phyloP scores from a whole-genome alignment of 2,329 filamentous ascomycete genomes.

The Karstenula rhodostoma region DNA sequence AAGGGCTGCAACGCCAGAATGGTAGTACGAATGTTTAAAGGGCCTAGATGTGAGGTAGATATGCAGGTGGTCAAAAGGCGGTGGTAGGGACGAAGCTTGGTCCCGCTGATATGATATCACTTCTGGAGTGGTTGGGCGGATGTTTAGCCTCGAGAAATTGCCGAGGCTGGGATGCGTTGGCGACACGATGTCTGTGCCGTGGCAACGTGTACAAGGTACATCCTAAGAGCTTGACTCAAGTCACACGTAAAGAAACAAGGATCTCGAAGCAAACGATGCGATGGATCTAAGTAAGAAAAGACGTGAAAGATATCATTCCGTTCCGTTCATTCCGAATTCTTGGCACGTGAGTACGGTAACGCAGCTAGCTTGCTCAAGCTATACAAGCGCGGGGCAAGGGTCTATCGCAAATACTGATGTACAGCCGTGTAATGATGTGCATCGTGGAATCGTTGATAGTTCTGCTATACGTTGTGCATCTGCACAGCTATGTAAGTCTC shows the following conservation, averaged over 20 bases:
- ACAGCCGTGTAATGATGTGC: not conserved
- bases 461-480: not conserved
- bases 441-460: not conserved
- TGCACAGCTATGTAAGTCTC: too few species aligned
- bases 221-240: slow-evolving; percentile 13
- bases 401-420: not conserved
- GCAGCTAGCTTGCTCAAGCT: not conserved
- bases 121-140: slow-evolving; percentile 39
- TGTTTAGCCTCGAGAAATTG: slow-evolving; percentile 33
- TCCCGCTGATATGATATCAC: slow-evolving; percentile 13
- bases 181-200: slow-evolving; percentile 31
- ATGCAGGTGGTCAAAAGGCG: slow-evolving; percentile 26
- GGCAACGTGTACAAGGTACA: slow-evolving; percentile 25
- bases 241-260: not conserved
- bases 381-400: not conserved
- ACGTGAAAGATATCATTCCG: not conserved
- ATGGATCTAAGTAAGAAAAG: not conserved
- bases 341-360: not conserved
- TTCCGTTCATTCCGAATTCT: slow-evolving; percentile 12
- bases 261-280: not conserved
- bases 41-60: slow-evolving; percentile 15
- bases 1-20: not conserved
- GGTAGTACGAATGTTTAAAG: slow-evolving; percentile 1
- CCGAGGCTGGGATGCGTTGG: slow-evolving; percentile 47
- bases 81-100: slow-evolving; percentile 8